Percentiles rank a stretch among this genome's conserved stretches.
Conservation (phyloP, 768 basidiomycete species). For the Xerocomus spinulosus region DNA sequence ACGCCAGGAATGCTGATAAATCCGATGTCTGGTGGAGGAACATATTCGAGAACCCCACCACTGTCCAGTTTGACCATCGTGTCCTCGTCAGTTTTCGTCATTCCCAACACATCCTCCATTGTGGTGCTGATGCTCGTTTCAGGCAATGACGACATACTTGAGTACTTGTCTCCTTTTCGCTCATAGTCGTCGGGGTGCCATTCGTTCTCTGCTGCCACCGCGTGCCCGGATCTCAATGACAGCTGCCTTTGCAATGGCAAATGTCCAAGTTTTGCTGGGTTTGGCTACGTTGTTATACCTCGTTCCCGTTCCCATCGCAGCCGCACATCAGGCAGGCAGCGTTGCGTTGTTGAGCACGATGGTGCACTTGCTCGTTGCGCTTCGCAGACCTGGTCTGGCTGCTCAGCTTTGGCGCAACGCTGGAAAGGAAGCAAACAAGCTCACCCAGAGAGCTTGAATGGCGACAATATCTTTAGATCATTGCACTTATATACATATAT, state of each 20-base stretch:
- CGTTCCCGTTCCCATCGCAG: slow-evolving; percentile 89
- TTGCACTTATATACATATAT: slow-evolving; percentile 9
- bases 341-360: slow-evolving; percentile 81
- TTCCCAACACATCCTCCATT: background rate
- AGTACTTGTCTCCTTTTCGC: slow-evolving; percentile 61
- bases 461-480: slow-evolving; percentile 8
- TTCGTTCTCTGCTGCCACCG: slow-evolving; percentile 54
- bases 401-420: slow-evolving; percentile 58
- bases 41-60: slow-evolving; percentile 94
- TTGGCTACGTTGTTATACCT: slow-evolving; percentile 85
- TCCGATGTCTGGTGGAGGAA: slow-evolving; percentile 94
- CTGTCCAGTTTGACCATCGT: slow-evolving; percentile 96
- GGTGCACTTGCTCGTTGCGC: slow-evolving; percentile 66
- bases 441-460: slow-evolving; percentile 1
- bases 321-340: slow-evolving; percentile 93
- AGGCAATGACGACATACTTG: slow-evolving; percentile 86
- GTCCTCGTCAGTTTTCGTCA: slow-evolving; percentile 59
- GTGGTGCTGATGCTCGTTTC: slow-evolving; percentile 3
- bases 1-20: slow-evolving; percentile 63
- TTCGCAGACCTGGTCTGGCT: slow-evolving; percentile 65
- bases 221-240: slow-evolving; percentile 47
- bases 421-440: slow-evolving; percentile 15
- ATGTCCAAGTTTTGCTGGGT: slow-evolving; percentile 75
- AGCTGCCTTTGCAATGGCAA: slow-evolving; percentile 73
- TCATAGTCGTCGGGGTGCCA: slow-evolving; percentile 48